Percentiles rank a stretch among this genome's conserved stretches.
phyloP scores from a whole-genome alignment of 1,284 basidiomycete genomes.

The Marasmius fiardii region DNA sequence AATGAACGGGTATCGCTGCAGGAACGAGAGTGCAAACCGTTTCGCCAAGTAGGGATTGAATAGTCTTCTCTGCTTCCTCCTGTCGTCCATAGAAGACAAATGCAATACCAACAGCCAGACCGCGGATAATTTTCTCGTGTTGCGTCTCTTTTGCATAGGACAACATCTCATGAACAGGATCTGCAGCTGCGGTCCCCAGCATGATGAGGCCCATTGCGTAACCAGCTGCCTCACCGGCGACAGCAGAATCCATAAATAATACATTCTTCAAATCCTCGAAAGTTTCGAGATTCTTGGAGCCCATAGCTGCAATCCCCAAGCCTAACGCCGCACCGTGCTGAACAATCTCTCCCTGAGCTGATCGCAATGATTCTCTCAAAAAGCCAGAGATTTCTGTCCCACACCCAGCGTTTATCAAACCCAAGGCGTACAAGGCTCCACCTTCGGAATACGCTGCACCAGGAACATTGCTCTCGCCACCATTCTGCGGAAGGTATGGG shows the following conservation, averaged over 20 bases:
- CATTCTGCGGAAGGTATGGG: conserved; percentile 86
- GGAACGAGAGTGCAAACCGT: conserved; percentile 54
- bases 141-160: conserved; percentile 93
- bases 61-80: conserved; percentile 81
- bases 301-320: conserved; percentile 90
- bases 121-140: conserved; percentile 97
- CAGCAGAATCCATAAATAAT: conserved; percentile 89
- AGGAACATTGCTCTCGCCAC: conserved; percentile 66
- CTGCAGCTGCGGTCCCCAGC: conserved; percentile 83
- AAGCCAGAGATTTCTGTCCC: conserved; percentile 76
- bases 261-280: conserved; percentile 89
- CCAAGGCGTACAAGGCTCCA: conserved; percentile 91
- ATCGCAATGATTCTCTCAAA: conserved; percentile 74
- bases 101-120: conserved; percentile 86
- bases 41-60: conserved; percentile 75
- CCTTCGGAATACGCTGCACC: conserved; percentile 89
- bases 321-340: conserved; percentile 96
- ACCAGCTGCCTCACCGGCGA: conserved; percentile 91
- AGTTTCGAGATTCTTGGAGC: conserved; percentile 81
- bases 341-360: conserved; percentile 76
- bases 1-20: not conserved
- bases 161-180: conserved; percentile 88
- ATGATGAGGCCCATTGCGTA: conserved; percentile 97
- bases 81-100: conserved; percentile 90
- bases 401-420: conserved; percentile 88